These are phyloP conservation scores for Psilocybe tampanensis DNA, from an alignment of 768 basidiomycete genomes.

Conservation along the genomic window DNA sequence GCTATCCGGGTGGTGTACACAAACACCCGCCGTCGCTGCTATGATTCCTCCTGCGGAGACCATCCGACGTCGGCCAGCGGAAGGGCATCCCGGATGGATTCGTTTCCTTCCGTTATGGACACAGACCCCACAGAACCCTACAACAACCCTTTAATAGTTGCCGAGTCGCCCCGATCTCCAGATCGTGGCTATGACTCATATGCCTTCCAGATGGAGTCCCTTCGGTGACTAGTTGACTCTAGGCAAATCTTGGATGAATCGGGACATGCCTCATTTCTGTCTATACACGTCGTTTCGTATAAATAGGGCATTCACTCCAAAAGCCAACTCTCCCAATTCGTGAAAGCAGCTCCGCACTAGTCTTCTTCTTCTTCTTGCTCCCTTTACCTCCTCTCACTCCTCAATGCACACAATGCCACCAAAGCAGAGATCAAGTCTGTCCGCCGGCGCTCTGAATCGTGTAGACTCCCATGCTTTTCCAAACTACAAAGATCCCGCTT, in stretches of 20 bases:
- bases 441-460: neutral
- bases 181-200: neutral
- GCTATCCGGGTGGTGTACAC: neutral
- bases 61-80: slow-evolving; percentile 1
- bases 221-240: neutral
- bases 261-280: neutral
- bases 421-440: neutral
- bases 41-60: neutral
- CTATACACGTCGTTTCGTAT: neutral
- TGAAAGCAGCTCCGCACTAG: neutral
- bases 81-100: neutral
- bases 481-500: slow-evolving; percentile 14
- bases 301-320: slow-evolving; percentile 1
- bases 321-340: too few species aligned
- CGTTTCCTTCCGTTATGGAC: neutral
- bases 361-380: neutral
- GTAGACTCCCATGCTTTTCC: slow-evolving; percentile 8
- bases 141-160: neutral
- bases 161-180: neutral
- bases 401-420: slow-evolving; percentile 1
- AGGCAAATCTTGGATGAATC: neutral
- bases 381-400: neutral
- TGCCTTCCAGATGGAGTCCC: neutral
- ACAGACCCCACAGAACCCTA: neutral
- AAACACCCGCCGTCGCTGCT: neutral